Percentiles rank a stretch among this genome's conserved stretches.
phyloP scores from a whole-genome alignment of 768 basidiomycete species.

The Coprinellus micaceus region DNA sequence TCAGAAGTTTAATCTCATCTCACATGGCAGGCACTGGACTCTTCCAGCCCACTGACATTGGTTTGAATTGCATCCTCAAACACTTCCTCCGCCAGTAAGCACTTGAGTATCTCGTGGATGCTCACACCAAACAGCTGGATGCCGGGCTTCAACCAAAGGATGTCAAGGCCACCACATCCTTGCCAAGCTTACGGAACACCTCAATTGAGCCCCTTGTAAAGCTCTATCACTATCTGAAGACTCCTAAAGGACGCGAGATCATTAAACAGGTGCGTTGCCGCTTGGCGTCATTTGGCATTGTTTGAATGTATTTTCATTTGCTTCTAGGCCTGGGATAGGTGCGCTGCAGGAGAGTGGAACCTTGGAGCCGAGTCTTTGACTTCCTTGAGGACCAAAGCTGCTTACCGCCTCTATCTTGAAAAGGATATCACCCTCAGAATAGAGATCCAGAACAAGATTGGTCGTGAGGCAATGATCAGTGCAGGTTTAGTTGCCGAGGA shows the following conservation, averaged over 20 bases:
- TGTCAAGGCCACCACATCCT: constrained; percentile 6
- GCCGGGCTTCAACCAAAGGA: constrained; percentile 13
- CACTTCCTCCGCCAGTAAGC: constrained; percentile 17
- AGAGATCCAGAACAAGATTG: constrained; percentile 14
- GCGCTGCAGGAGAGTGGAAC: constrained; percentile 14
- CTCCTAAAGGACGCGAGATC: not conserved
- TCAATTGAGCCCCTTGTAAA: constrained; percentile 16
- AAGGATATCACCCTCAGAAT: constrained; percentile 10
- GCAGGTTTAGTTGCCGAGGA: not conserved
- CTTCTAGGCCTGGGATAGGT: constrained; percentile 15
- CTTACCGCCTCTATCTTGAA: constrained; percentile 15
- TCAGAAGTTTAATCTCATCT: no score
- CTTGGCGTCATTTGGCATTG: no score
- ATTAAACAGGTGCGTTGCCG: not conserved
- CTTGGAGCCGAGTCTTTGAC: constrained; percentile 17
- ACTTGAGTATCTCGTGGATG: constrained; percentile 14
- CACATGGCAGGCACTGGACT: constrained; percentile 1
- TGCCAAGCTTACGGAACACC: constrained; percentile 14
- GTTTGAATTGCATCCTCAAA: constrained; percentile 25
- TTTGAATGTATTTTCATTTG: not conserved
- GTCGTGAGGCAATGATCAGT: not conserved
- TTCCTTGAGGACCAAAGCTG: constrained; percentile 11
- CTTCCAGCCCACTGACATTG: constrained; percentile 29
- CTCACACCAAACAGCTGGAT: constrained; percentile 14
- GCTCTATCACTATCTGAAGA: constrained; percentile 14